These are phyloP conservation scores for Trametes pubescens DNA, from an alignment of 1,284 basidiomycete genomes.

Conservation along the genomic window DNA sequence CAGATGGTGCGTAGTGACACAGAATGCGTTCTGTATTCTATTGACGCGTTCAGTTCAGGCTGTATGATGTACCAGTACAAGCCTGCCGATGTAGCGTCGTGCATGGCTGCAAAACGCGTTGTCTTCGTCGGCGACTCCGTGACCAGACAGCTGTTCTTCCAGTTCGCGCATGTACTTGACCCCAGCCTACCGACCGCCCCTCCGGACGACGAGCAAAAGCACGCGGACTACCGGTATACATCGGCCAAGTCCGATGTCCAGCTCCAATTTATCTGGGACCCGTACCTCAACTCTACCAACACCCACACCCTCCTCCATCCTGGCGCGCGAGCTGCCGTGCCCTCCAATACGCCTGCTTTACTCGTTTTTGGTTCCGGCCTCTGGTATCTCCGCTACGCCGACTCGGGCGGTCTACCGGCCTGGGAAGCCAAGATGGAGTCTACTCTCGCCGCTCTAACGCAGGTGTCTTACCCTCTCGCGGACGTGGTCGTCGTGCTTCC, in stretches of 20 bases:
- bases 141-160: slow-evolving; percentile 82
- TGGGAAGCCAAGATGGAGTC: slow-evolving; percentile 81
- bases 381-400: slow-evolving; percentile 84
- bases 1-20: slow-evolving; percentile 66
- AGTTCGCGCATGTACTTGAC: slow-evolving; percentile 70
- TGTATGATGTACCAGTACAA: slow-evolving; percentile 79
- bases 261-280: slow-evolving; percentile 82
- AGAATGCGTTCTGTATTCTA: neutral
- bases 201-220: slow-evolving; percentile 68
- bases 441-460: slow-evolving; percentile 60
- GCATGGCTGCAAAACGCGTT: slow-evolving; percentile 62
- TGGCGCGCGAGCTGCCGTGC: slow-evolving; percentile 10
- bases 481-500: slow-evolving; percentile 82
- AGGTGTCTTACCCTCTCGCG: slow-evolving; percentile 54
- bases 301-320: slow-evolving; percentile 50
- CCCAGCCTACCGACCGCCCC: slow-evolving; percentile 60
- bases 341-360: slow-evolving; percentile 57
- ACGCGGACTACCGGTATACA: slow-evolving; percentile 64
- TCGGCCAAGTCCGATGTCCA: slow-evolving; percentile 57
- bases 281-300: slow-evolving; percentile 77
- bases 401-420: slow-evolving; percentile 75
- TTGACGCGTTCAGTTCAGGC: slow-evolving; percentile 50
- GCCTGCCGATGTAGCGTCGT: slow-evolving; percentile 58
- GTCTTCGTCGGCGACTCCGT: slow-evolving; percentile 90
- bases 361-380: slow-evolving; percentile 86